Evolutionary conservation across 306 rosid genomes (phyloP), one percentile per base, ranked within the genome.

Genomic region (Purshia tridentata): DNA sequence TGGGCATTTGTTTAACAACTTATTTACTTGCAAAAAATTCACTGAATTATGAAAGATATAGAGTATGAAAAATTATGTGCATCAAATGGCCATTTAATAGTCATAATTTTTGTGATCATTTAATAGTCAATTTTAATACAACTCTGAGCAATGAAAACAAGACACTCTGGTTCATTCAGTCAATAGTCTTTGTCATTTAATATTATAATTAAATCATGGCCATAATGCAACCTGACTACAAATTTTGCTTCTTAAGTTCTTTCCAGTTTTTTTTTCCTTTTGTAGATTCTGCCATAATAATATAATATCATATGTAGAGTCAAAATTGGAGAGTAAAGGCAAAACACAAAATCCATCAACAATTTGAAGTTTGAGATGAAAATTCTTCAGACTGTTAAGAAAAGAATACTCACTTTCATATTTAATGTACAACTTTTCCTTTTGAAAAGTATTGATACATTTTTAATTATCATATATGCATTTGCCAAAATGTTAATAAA

Each of bases 291-390:
- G 0, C n/a, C 46, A 41, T 0, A 2, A 29, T 29, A 29, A 29
- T 29, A 29, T 29, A 29, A 29, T 1, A 29, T 11, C 40, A 46
- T 48, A 48, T 11, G 37, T 48, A 18, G 15, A 40, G 40, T 54
- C 35, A 49, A 53, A 54, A 48, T 56, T 39, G 53, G 6, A 23
- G 12, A 14, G 5, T 55, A 23, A 29, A 72, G 46, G 65, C 44
- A 73, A 62, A 62, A 16, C 23, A 9, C 35, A 18, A 62, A 49
- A 49, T 8, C 54, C 64, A 64, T 63, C 29, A 52, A 63, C 23
- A 54, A 59, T 22, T 40, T 37, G 39, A 6, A 37, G 66, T 13
- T 58, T 19, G 6, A 72, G 69, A 48, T 4, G 41, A 35, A 56
- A 47, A 47, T 10, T 47, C 48, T 39, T 73, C 69, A 6, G 11